Percentiles rank a stretch among this genome's conserved stretches.
phyloP scores from a whole-genome alignment of 2,329 filamentous ascomycete genomes.

The Apiospora marii region DNA sequence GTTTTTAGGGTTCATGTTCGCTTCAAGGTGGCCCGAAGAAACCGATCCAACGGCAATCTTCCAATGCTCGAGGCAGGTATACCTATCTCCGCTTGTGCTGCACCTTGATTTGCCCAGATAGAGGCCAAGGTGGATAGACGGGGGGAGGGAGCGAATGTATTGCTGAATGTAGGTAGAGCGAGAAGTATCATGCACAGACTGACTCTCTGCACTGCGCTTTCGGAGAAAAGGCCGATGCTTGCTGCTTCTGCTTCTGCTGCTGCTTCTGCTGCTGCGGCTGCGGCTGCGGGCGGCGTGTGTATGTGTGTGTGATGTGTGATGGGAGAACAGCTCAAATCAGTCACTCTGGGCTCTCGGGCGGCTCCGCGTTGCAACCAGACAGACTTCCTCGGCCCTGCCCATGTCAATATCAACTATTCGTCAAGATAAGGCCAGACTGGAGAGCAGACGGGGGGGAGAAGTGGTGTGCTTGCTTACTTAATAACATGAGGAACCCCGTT shows the following conservation, averaged over 20 bases:
- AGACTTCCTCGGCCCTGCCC: not conserved
- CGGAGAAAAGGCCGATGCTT: slow-evolving; percentile 14
- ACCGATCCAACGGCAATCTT: slow-evolving; percentile 14
- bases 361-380: not conserved
- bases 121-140: not conserved
- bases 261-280: not conserved
- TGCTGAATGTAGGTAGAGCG: not conserved
- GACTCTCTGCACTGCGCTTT: not conserved
- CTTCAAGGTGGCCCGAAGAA: slow-evolving; percentile 4
- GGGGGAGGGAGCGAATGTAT: not conserved
- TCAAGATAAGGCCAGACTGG: not conserved
- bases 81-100: not conserved
- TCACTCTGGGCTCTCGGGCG: not conserved
- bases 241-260: not conserved
- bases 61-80: not conserved
- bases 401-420: not conserved
- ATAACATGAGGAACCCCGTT: not conserved
- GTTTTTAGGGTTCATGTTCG: slow-evolving; percentile 21
- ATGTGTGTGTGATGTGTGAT: not conserved
- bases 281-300: not conserved
- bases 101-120: not conserved
- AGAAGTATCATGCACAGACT: not conserved
- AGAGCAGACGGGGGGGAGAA: not conserved
- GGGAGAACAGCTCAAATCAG: not conserved
- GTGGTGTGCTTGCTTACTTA: not conserved